Evolutionary conservation across 1,284 basidiomycete genomes (phyloP).

Genomic region (Ustilago crameri): DNA sequence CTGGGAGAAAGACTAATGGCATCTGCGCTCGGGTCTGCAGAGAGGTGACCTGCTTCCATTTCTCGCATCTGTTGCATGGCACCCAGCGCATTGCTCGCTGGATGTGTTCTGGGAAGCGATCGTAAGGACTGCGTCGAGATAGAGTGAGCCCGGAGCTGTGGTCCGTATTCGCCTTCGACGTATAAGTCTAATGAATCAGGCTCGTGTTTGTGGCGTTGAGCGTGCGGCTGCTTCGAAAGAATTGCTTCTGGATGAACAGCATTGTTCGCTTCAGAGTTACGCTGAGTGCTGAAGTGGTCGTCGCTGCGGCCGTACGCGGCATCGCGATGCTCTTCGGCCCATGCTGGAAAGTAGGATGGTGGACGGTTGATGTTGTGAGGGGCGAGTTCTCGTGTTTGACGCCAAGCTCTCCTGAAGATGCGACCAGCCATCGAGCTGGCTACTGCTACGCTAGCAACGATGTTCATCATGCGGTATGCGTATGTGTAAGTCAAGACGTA

Average conservation of each 20-base stretch:
- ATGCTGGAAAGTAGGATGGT: constrained; percentile 53
- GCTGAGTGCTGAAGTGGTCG: constrained; percentile 3
- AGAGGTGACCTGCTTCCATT: constrained; percentile 27
- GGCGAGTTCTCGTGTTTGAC: constrained; percentile 50
- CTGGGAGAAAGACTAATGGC: constrained; percentile 8
- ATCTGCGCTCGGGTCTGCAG: neutral
- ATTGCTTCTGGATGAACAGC: constrained; percentile 2
- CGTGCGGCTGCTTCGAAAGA: neutral
- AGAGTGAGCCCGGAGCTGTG: constrained; percentile 23
- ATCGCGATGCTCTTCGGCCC: constrained; percentile 47
- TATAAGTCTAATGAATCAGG: constrained; percentile 38
- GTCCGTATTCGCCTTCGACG: constrained; percentile 44
- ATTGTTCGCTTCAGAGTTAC: constrained; percentile 3
- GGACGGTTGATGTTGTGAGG: constrained; percentile 49
- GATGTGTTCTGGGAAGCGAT: constrained; percentile 15
- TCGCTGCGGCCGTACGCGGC: constrained; percentile 7
- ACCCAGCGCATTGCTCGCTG: neutral
- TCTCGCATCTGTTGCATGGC: constrained; percentile 31
- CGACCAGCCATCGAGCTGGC: constrained; percentile 55
- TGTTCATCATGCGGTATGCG: constrained; percentile 52
- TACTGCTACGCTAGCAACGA: constrained; percentile 54
- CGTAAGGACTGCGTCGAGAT: constrained; percentile 22
- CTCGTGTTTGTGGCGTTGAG: constrained; percentile 9
- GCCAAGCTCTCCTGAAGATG: constrained; percentile 58
- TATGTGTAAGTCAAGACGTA: constrained; percentile 40